Conservation (phyloP, 2,329 filamentous ascomycete genomes). For the Sporothrix schenckii region DNA sequence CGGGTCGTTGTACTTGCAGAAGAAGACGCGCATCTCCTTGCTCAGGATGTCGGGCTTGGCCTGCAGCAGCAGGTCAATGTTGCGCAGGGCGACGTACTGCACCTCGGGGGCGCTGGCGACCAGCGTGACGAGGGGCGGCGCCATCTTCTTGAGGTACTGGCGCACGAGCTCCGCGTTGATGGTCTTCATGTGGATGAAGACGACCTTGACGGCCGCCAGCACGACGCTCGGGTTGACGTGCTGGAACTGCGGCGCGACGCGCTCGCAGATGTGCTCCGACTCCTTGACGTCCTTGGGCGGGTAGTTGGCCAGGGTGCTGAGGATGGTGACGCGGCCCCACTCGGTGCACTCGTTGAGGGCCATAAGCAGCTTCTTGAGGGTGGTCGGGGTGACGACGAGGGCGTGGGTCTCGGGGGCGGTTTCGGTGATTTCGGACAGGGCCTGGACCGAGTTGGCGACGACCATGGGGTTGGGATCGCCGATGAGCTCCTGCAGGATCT, state of each 20-base stretch:
- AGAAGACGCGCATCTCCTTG: constrained; percentile 97
- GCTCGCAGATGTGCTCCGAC: constrained; percentile 96
- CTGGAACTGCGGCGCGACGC: constrained; percentile 95
- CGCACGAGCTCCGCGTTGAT: constrained; percentile 76
- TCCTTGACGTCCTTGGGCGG: constrained; percentile 86
- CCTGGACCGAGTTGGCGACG: constrained; percentile 94
- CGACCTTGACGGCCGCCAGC: constrained; percentile 93
- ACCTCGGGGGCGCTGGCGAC: constrained; percentile 96
- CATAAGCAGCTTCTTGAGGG: constrained; percentile 93
- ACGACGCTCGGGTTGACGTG: constrained; percentile 98
- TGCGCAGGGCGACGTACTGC: constrained; percentile 93
- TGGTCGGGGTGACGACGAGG: constrained; percentile 77
- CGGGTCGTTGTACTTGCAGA: constrained; percentile 99
- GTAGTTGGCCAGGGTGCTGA: constrained; percentile 88
- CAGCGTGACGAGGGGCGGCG: constrained; percentile 90
- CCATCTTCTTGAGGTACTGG: constrained; percentile 98
- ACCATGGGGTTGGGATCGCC: constrained; percentile 99
- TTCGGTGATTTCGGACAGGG: constrained; percentile 87
- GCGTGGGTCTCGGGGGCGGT: constrained; percentile 88
- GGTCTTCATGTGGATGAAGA: constrained; percentile 93
- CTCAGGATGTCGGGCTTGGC: constrained; percentile 95
- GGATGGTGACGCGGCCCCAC: constrained; percentile 93
- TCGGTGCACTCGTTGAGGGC: constrained; percentile 97
- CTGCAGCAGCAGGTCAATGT: constrained; percentile 93
- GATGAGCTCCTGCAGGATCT: constrained; percentile 91